Percentiles rank a stretch among this genome's conserved stretches.
Conservation (phyloP, 2,329 filamentous ascomycete species). For the Raffaelea deltoideospora region DNA sequence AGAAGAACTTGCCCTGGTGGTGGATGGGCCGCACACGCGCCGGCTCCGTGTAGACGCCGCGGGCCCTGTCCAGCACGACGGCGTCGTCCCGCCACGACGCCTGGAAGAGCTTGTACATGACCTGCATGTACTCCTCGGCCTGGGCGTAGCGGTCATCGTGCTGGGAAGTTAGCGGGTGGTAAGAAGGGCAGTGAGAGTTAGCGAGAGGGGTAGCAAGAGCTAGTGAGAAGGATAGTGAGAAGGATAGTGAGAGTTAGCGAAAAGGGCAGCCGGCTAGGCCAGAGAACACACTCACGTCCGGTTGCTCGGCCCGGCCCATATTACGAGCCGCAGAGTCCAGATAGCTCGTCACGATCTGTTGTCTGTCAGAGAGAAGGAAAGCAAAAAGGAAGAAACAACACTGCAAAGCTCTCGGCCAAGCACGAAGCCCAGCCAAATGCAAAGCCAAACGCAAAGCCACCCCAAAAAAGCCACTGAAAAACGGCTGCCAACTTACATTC, state of each 20-base stretch:
- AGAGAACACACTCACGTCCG: neutral
- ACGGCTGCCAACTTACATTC: conserved; percentile 22
- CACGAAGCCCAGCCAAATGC: too few species aligned
- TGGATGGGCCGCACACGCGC: conserved; percentile 1
- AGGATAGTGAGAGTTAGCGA: neutral
- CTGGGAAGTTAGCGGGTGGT: conserved; percentile 1
- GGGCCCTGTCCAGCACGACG: conserved; percentile 1
- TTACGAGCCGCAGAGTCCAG: conserved; percentile 10
- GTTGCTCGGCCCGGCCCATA: conserved; percentile 7
- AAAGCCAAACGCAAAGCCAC: too few species aligned
- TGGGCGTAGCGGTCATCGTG: conserved; percentile 10
- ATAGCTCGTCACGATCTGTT: conserved; percentile 10
- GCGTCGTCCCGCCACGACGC: conserved; percentile 4
- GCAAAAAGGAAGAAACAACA: too few species aligned
- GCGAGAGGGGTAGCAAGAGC: too few species aligned
- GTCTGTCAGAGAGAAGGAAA: too few species aligned
- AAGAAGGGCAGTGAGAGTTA: neutral
- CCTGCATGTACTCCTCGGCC: conserved; percentile 9
- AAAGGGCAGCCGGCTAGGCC: neutral
- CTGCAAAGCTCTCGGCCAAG: too few species aligned
- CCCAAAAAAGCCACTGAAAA: too few species aligned
- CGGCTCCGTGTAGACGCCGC: conserved; percentile 4
- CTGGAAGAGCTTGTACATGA: conserved; percentile 9
- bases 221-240: neutral
- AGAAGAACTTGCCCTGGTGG: conserved; percentile 3